Conservation (phyloP, 228 moss, liverwort and hornwort species). For the Sphagnum fallax region DNA sequence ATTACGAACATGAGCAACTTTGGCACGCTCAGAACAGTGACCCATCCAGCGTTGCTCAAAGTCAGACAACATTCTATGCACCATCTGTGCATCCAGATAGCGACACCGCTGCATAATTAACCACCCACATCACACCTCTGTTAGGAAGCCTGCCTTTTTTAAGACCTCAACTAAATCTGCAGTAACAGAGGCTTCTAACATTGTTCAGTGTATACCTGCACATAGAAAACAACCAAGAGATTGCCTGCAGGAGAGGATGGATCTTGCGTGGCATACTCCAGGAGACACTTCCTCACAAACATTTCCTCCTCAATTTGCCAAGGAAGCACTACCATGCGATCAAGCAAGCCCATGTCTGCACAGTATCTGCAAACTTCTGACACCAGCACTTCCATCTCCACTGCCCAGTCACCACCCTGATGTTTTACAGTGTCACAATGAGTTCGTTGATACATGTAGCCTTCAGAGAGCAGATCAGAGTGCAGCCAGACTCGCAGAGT, state of each 20-base stretch:
- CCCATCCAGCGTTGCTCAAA: slow-evolving; percentile 52
- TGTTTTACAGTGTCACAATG: slow-evolving; percentile 67
- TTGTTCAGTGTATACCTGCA: slow-evolving; percentile 43
- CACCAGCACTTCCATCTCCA: slow-evolving; percentile 66
- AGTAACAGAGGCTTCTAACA: background rate
- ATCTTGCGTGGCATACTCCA: slow-evolving; percentile 76
- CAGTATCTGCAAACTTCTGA: slow-evolving; percentile 79
- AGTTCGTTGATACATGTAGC: slow-evolving; percentile 6
- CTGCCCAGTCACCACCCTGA: slow-evolving; percentile 60
- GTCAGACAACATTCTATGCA: slow-evolving; percentile 60
- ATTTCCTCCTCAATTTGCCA: slow-evolving; percentile 91
- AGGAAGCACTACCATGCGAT: slow-evolving; percentile 74
- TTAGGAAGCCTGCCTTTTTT: background rate
- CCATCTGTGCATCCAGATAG: slow-evolving; percentile 62
- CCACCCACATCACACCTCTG: background rate
- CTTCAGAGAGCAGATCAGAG: slow-evolving; percentile 50
- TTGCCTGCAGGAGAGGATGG: slow-evolving; percentile 75
- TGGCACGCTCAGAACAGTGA: slow-evolving; percentile 7
- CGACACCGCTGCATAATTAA: slow-evolving; percentile 61
- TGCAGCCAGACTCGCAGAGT: slow-evolving; percentile 80
- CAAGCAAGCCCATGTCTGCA: slow-evolving; percentile 42
- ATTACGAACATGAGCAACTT: slow-evolving; percentile 29
- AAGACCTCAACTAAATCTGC: background rate
- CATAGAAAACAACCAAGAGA: slow-evolving; percentile 71
- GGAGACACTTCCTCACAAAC: slow-evolving; percentile 64